Base-by-base conservation (phyloP, 331 rosid species). In the Pyracantha coccinea region DNA sequence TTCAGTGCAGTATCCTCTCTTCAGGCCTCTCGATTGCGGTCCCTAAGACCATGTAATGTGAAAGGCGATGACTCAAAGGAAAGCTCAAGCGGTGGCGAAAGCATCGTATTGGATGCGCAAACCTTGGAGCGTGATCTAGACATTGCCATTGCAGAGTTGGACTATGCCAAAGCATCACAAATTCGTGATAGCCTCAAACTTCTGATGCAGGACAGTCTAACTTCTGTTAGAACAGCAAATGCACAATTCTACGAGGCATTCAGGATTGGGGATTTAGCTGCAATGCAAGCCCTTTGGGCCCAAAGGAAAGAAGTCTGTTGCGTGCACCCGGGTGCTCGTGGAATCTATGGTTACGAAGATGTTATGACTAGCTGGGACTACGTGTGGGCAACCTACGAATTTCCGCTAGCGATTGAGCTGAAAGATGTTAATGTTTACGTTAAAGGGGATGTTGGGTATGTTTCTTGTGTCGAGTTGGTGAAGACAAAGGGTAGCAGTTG, bases 311-410 rank as follows among this genome's bases (percentile, higher is more conserved):
- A 86, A 72, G 92, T 86, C 52, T 92, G 97, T 65, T 89, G 96
- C 54, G 97, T 91, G 9, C 95, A 94, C 81, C 99, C 97, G 1
- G 96, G 97, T 27, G 67, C 83, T 16, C 82, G 85, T 53, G 97
- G 99, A 53, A 92, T 94, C 69, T 83, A 87, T 11, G 97, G 99
- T 33, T 85, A 87, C 32, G 91, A 90, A 10, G 92, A 94, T 69
- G 95, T 90, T 75, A 77, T 88, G 69, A 91, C 90, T 76, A 94
- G 98, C 84, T 94, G 97, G 97, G 85, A 94, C 69, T 86, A 81
- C 21, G 92, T 94, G 31, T 94, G 97, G 98, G 98, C 89, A 3
- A 87, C 91, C 90, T 94, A 94, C 77, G 98, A 91, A 66, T 94
- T 94, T 72, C 97, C 97, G 0, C 76, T 91, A 19, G 87, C 86